Conservation (phyloP, 345 rosid genomes). For the Aquilaria sinensis region DNA sequence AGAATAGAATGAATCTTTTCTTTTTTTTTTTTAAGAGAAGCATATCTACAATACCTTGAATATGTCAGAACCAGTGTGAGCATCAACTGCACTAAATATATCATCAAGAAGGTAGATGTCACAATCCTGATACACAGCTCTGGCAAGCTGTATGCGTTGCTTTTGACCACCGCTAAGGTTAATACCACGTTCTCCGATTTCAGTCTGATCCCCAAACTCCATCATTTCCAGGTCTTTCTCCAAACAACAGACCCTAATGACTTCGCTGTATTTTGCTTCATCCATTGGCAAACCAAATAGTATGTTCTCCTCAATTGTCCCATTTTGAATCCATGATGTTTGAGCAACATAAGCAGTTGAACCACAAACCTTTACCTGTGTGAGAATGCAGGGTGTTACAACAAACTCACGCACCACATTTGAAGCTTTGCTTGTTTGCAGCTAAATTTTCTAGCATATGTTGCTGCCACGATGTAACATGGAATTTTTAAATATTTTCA, state of each 20-base stretch:
- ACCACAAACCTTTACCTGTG: slow-evolving; percentile 76
- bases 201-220: slow-evolving; percentile 94
- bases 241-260: slow-evolving; percentile 65
- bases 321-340: slow-evolving; percentile 91
- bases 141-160: slow-evolving; percentile 91
- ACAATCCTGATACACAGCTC: slow-evolving; percentile 85
- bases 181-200: slow-evolving; percentile 95
- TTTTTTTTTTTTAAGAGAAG: neutral
- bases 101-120: slow-evolving; percentile 93
- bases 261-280: slow-evolving; percentile 49
- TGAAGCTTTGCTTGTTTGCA: neutral
- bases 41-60: slow-evolving; percentile 52
- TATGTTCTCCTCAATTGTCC: slow-evolving; percentile 82
- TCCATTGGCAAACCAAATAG: slow-evolving; percentile 85
- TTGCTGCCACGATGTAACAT: neutral
- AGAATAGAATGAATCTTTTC: neutral
- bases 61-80: slow-evolving; percentile 91
- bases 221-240: slow-evolving; percentile 89
- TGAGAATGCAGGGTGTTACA: slow-evolving; percentile 1
- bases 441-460: no score
- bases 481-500: neutral
- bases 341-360: slow-evolving; percentile 90
- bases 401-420: neutral
- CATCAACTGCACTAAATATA: slow-evolving; percentile 95
- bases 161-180: slow-evolving; percentile 98